Conservation (phyloP, 2,329 filamentous ascomycete species). For the Phialophora chinensis region DNA sequence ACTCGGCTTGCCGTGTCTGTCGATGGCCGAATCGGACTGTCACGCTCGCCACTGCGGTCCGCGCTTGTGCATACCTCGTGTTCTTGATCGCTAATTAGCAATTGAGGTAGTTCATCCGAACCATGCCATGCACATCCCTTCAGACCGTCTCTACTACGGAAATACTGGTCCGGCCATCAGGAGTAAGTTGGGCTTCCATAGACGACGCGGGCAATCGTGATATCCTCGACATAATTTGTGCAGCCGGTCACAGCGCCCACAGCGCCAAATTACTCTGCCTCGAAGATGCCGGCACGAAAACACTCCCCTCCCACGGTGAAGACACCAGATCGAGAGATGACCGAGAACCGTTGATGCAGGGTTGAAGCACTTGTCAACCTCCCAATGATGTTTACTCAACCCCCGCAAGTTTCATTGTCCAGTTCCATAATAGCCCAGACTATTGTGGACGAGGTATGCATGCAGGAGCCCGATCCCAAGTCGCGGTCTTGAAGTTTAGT, state of each 20-base stretch:
- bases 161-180: not conserved
- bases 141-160: not conserved
- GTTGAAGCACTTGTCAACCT: not conserved
- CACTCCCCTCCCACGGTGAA: not conserved
- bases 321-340: not conserved
- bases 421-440: not conserved
- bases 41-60: not conserved
- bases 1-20: not conserved
- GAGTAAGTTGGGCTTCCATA: not conserved
- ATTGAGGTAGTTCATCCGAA: not conserved
- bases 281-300: not conserved
- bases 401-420: not conserved
- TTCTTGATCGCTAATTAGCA: slow-evolving; percentile 2
- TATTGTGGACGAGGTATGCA: not conserved
- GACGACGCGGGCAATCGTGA: not conserved
- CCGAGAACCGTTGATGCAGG: not conserved
- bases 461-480: not conserved
- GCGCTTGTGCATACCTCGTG: not conserved
- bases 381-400: not conserved
- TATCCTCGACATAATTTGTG: not conserved
- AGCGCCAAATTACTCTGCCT: no score
- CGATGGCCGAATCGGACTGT: not conserved
- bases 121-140: not conserved
- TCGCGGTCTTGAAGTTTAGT: not conserved
- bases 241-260: not conserved